phyloP scores from a whole-genome alignment of 1,284 basidiomycete species.

The Papiliotrema fonsecae region DNA sequence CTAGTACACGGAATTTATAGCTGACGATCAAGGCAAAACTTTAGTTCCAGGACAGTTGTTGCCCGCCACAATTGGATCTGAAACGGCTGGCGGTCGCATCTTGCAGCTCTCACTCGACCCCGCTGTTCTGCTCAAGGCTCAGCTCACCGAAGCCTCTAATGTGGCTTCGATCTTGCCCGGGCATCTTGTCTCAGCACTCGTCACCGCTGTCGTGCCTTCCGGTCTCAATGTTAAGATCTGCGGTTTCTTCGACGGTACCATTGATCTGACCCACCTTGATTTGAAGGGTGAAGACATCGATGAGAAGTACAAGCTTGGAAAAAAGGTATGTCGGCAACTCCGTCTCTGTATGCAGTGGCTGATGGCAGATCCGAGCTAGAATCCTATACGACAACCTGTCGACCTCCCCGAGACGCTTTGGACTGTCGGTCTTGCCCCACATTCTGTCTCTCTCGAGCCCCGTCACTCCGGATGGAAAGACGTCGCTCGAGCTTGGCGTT shows the following conservation, averaged over 20 bases:
- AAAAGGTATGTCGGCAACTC: conserved; percentile 54
- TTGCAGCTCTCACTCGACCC: conserved; percentile 50
- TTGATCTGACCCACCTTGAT: conserved; percentile 74
- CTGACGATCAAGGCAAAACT: neutral
- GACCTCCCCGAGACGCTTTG: conserved; percentile 69
- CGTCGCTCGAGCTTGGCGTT: conserved; percentile 56
- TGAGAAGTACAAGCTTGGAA: conserved; percentile 67
- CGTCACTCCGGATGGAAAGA: conserved; percentile 34
- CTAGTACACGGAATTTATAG: neutral
- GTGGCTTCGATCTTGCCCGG: conserved; percentile 83
- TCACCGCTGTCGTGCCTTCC: conserved; percentile 71
- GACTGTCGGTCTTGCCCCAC: conserved; percentile 71
- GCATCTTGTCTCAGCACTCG: conserved; percentile 72
- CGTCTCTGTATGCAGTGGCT: neutral
- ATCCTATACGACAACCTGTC: conserved; percentile 77
- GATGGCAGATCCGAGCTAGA: conserved; percentile 63
- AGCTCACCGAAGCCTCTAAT: conserved; percentile 69
- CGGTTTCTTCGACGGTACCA: conserved; percentile 89
- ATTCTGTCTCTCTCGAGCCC: conserved; percentile 56
- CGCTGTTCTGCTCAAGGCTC: conserved; percentile 48
- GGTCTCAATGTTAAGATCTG: conserved; percentile 88
- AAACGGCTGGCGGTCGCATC: conserved; percentile 52
- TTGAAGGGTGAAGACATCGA: conserved; percentile 50
- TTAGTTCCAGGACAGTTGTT: conserved; percentile 15
- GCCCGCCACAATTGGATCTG: conserved; percentile 60